Conservation (phyloP, 192 early-diverging fungal genomes). For the Phycomyces blakesleeanus region DNA sequence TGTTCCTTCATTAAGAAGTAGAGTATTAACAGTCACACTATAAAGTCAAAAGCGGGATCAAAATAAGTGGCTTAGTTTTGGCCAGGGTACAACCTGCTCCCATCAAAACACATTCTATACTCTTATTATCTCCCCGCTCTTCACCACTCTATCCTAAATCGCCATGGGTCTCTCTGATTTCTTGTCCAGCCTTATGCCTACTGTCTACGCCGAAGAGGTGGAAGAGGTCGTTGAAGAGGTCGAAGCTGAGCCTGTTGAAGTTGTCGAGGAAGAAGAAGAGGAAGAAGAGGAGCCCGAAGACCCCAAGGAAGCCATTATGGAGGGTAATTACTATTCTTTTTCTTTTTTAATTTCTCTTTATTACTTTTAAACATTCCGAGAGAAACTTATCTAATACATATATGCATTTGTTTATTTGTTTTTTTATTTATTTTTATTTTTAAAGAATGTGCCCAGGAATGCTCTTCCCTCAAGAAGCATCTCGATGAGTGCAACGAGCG, state of each 20-base stretch:
- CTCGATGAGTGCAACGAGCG: conserved; percentile 72
- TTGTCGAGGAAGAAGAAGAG: neutral
- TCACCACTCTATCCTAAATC: neutral
- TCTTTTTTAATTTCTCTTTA: neutral
- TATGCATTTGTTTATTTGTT: too few species aligned
- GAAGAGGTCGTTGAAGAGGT: conserved; percentile 39
- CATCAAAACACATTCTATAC: neutral
- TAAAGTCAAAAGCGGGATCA: neutral
- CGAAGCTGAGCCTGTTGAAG: neutral
- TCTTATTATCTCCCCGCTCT: neutral
- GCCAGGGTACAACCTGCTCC: neutral
- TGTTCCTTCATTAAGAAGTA: neutral
- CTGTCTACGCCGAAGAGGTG: conserved; percentile 61
- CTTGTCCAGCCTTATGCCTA: conserved; percentile 46
- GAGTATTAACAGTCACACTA: neutral
- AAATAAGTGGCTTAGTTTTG: conserved; percentile 1
- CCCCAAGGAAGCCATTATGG: conserved; percentile 54
- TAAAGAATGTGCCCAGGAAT: conserved; percentile 62
- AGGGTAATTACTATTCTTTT: conserved; percentile 39
- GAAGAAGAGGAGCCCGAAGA: conserved; percentile 31
- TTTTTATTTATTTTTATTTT: conserved; percentile 9
- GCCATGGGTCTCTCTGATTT: conserved; percentile 37
- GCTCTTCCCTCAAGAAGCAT: conserved; percentile 70
- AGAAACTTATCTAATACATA: neutral
- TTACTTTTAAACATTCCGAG: too few species aligned